Percentiles rank a stretch among this genome's conserved stretches.
Evolutionary conservation across 306 rosid genomes (phyloP).

Genomic region (Cicer arietinum): DNA sequence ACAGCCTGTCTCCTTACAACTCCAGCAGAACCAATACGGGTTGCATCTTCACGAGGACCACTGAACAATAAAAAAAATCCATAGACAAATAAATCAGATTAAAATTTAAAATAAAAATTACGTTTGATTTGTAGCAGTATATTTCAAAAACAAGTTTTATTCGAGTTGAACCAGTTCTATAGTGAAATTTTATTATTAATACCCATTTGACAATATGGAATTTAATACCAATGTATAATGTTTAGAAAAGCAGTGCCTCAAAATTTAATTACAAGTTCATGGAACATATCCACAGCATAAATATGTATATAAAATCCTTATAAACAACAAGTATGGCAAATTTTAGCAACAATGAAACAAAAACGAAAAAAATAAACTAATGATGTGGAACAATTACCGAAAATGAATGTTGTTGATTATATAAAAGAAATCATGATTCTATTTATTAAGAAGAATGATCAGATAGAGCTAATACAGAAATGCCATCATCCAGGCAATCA

Average conservation of each 20-base stretch:
- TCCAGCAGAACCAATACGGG: slow-evolving; percentile 74
- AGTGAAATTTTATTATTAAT: background rate
- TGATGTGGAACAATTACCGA: background rate
- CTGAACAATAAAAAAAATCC: slow-evolving; percentile 25
- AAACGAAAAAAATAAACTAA: background rate
- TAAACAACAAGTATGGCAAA: too few relatives aligned
- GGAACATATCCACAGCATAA: too few relatives aligned
- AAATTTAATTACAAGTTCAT: too few relatives aligned
- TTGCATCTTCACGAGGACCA: slow-evolving; percentile 79
- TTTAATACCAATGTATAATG: background rate
- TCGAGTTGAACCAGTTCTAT: background rate
- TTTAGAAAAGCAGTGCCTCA: too few relatives aligned
- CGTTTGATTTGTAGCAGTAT: background rate
- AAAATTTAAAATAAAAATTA: background rate
- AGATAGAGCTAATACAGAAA: slow-evolving; percentile 55
- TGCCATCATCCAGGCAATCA: slow-evolving; percentile 57
- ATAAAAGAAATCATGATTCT: background rate
- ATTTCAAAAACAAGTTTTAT: background rate
- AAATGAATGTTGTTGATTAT: too few relatives aligned
- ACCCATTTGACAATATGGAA: background rate
- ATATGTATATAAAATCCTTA: too few relatives aligned
- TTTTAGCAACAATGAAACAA: background rate
- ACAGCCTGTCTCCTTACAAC: slow-evolving; percentile 77
- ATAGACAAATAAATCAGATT: background rate
- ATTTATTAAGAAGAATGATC: slow-evolving; percentile 46